phyloP scores from a whole-genome alignment of 169 alveolate genomes.

The Cytauxzoon felis region DNA sequence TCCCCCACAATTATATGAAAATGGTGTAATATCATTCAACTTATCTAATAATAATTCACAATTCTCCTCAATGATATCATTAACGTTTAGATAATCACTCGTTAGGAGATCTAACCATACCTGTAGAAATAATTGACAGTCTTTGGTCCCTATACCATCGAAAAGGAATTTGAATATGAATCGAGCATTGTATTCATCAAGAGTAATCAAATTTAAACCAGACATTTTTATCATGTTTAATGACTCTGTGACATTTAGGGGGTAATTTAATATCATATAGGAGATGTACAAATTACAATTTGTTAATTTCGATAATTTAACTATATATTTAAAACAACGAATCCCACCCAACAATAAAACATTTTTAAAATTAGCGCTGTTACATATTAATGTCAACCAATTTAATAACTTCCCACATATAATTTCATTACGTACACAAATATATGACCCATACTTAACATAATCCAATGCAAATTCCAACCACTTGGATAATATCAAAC shows the following conservation, averaged over 20 bases:
- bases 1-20: no score
- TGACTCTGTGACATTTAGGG: not conserved
- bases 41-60: not conserved
- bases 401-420: not conserved
- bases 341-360: not conserved
- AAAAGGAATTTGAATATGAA: conserved; percentile 2
- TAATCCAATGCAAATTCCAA: not conserved
- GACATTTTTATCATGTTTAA: conserved; percentile 9
- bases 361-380: not conserved
- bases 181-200: not conserved
- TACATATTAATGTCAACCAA: not conserved
- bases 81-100: no score
- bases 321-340: not conserved
- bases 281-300: conserved; percentile 15
- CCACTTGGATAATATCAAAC: not conserved
- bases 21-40: no score
- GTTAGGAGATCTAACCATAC: no score
- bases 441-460: not conserved
- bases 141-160: conserved; percentile 10
- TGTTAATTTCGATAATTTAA: not conserved
- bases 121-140: not conserved
- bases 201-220: conserved; percentile 6
- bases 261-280: not conserved
- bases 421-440: not conserved
- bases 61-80: not conserved